These are phyloP conservation scores for Carpinus fangiana DNA, from an alignment of 306 rosid genomes.

Conservation along the genomic window DNA sequence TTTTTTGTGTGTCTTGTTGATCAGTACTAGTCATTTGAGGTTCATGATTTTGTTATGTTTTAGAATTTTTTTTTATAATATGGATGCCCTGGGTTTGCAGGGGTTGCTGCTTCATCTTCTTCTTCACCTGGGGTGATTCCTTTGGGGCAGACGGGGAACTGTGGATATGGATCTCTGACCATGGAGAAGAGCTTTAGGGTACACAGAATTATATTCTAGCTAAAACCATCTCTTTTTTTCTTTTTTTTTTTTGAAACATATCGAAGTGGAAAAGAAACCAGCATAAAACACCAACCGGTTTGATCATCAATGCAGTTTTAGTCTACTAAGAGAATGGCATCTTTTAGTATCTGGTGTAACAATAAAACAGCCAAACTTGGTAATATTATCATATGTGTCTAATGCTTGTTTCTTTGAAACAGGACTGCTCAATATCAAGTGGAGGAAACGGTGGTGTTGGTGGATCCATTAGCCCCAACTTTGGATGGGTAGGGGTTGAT, in stretches of 20 bases:
- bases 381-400: not conserved
- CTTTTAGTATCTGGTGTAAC: too few relatives aligned
- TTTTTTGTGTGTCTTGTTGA: too few relatives aligned
- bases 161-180: constrained; percentile 69
- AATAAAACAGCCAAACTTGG: too few relatives aligned
- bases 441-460: constrained; percentile 53
- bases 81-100: constrained; percentile 19
- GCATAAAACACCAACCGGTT: constrained; percentile 25
- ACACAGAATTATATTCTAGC: not conserved
- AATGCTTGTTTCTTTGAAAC: not conserved
- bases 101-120: constrained; percentile 55
- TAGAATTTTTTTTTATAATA: not conserved
- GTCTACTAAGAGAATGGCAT: not conserved
- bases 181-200: constrained; percentile 90
- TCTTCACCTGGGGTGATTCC: constrained; percentile 56
- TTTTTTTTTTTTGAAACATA: constrained; percentile 11
- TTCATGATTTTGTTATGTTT: not conserved
- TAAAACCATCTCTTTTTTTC: not conserved
- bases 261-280: constrained; percentile 12
- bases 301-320: constrained; percentile 29
- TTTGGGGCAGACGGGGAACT: constrained; percentile 65
- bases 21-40: not conserved
- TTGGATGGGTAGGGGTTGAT: constrained; percentile 70
- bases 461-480: constrained; percentile 41
- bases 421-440: constrained; percentile 72